These are phyloP conservation scores for Myxozyma neglecta DNA, from an alignment of 805 yeast genomes.

Conservation along the genomic window DNA sequence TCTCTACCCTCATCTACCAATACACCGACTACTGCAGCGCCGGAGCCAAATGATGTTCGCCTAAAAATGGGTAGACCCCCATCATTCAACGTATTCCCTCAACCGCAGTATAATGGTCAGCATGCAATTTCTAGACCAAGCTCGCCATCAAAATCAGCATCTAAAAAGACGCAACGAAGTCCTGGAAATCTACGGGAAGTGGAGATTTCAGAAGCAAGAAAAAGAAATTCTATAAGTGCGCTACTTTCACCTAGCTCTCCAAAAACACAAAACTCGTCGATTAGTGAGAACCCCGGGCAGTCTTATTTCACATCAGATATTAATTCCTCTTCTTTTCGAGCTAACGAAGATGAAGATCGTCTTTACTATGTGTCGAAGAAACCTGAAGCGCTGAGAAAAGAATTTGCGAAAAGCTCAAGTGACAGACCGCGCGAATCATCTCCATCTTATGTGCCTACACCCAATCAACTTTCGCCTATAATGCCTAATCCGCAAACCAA, in stretches of 20 bases:
- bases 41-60: not conserved
- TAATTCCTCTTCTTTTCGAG: not conserved
- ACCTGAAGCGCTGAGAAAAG: too few relatives aligned
- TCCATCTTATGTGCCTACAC: too few relatives aligned
- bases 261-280: not conserved
- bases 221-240: constrained; percentile 8
- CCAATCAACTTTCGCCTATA: too few relatives aligned
- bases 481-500: too few relatives aligned
- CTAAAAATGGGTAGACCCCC: not conserved
- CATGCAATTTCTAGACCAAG: constrained; percentile 7
- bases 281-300: not conserved
- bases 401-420: too few relatives aligned
- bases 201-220: not conserved
- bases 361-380: too few relatives aligned
- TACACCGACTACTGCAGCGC: not conserved
- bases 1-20: not conserved
- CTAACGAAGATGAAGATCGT: not conserved
- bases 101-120: constrained; percentile 15
- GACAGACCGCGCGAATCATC: too few relatives aligned
- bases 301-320: not conserved
- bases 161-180: not conserved
- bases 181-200: not conserved
- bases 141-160: not conserved
- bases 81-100: not conserved
- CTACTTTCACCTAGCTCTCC: constrained; percentile 5